Evolutionary conservation across 768 basidiomycete species (phyloP).

Genomic region (Hericium erinaceus): DNA sequence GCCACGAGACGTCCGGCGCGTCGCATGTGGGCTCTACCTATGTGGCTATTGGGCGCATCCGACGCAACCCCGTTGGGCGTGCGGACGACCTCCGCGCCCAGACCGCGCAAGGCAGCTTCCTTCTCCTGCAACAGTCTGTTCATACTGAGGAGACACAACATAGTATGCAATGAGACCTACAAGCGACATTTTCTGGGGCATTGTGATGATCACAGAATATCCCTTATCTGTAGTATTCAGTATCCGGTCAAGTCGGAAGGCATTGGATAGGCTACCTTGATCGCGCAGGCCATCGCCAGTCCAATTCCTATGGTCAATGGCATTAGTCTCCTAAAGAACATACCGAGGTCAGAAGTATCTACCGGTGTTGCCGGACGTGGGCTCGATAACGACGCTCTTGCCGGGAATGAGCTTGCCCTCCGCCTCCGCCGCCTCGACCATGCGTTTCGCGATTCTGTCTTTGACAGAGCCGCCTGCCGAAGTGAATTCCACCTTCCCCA

Average conservation of each 20-base stretch:
- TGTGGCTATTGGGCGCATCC: constrained; percentile 85
- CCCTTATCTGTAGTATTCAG: constrained; percentile 68
- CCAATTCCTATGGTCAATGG: constrained; percentile 50
- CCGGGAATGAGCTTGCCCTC: constrained; percentile 82
- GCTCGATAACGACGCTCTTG: constrained; percentile 88
- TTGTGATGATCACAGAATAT: constrained; percentile 81
- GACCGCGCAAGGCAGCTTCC: constrained; percentile 80
- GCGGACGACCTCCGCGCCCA: constrained; percentile 91
- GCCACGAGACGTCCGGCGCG: constrained; percentile 46
- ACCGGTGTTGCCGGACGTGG: constrained; percentile 96
- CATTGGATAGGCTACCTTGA: constrained; percentile 57
- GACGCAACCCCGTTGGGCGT: constrained; percentile 86
- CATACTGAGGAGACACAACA: background rate
- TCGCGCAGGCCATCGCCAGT: constrained; percentile 83
- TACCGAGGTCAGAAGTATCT: constrained; percentile 12
- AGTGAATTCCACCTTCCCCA: constrained; percentile 85
- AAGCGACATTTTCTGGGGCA: constrained; percentile 93
- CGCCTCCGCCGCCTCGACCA: constrained; percentile 91
- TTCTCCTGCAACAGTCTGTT: constrained; percentile 55
- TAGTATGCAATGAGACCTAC: constrained; percentile 25
- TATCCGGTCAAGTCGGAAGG: constrained; percentile 22
- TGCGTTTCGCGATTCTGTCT: constrained; percentile 92
- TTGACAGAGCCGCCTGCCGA: constrained; percentile 93
- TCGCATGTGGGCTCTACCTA: constrained; percentile 55
- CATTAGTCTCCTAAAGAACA: background rate